Percentiles rank a stretch among this genome's conserved stretches.
phyloP scores from a whole-genome alignment of 495 filamentous ascomycete species.

The Glutinoglossum americanum region DNA sequence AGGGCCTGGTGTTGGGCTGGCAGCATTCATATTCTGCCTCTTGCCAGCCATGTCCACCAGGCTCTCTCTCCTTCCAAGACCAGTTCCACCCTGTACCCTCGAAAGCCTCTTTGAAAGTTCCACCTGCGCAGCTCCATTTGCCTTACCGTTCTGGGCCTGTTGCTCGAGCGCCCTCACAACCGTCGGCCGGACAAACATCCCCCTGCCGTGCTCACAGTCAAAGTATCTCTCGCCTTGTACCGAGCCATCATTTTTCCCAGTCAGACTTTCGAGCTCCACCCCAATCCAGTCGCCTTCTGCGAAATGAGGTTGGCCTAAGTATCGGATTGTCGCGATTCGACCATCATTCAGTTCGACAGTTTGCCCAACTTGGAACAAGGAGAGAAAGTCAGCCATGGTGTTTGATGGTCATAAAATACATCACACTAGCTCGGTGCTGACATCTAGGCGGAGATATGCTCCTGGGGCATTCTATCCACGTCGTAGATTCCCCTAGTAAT shows the following conservation, averaged over 20 bases:
- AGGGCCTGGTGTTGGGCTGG: slow-evolving; percentile 40
- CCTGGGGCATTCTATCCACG: background rate
- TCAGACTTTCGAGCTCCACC: slow-evolving; percentile 62
- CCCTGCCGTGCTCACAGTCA: slow-evolving; percentile 52
- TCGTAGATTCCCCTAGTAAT: background rate
- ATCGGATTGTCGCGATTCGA: slow-evolving; percentile 56
- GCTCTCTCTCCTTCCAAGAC: slow-evolving; percentile 14
- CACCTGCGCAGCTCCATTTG: slow-evolving; percentile 1
- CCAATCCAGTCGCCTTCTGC: slow-evolving; percentile 73
- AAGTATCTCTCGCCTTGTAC: slow-evolving; percentile 85
- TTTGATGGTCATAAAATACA: background rate
- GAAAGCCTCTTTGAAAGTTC: slow-evolving; percentile 12
- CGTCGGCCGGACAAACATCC: slow-evolving; percentile 69
- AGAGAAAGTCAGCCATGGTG: background rate
- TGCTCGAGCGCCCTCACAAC: slow-evolving; percentile 38
- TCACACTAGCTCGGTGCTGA: background rate
- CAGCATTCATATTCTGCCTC: slow-evolving; percentile 43
- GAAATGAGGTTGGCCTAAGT: slow-evolving; percentile 58
- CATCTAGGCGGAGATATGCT: background rate
- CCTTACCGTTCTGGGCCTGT: slow-evolving; percentile 23
- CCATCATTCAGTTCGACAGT: slow-evolving; percentile 54
- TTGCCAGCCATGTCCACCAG: slow-evolving; percentile 16
- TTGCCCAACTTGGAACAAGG: slow-evolving; percentile 25
- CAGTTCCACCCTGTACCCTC: slow-evolving; percentile 5
- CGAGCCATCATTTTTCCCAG: slow-evolving; percentile 85